Base-by-base conservation (phyloP, 2,329 filamentous ascomycete genomes). In the Elsinoe ampelina region DNA sequence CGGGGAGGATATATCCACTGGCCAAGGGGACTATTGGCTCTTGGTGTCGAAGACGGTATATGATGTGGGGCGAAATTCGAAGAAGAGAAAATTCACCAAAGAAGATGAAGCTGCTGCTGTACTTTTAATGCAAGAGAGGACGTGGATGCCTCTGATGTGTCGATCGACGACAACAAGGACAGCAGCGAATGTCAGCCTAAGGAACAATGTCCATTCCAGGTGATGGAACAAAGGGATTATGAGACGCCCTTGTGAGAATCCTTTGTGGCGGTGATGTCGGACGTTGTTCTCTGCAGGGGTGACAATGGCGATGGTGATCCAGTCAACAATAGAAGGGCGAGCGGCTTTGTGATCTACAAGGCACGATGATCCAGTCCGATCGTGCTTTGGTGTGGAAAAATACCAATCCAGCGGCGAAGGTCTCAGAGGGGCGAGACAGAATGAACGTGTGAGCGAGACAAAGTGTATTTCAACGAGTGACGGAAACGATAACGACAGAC, bases 21-120 rank as follows among this genome's bases (percentile, higher is more conserved):
- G 15, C 36, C 36, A 55, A 55, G 51, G 52, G 39, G 45, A 57
- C 58, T 58, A 48, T 58, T 50, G 52, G 51, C 41, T 35, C 34
- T 13, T 42, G 41, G 41, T 50, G 55, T 50, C 45, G 50, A 2
- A 19, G 35, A 36, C 19, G 52, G 12, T 55, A 51, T n/a, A 15
- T 22, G 30, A 54, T 17, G n/a, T 17, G n/a, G 19, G 47, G 38
- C 17, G 19, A 26, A 22, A 30, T 26, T 34, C 36, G 38, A 35
- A 19, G 30, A 17, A 35, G 32, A 50, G 45, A 26, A 50, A 15
- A n/a, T 34, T 26, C 26, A 34, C 34, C 19, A 35, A 50, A 15
- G 45, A 30, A 34, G 17, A 50, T 45, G 41, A 22, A 50, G 45
- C 45, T 34, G 26, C 45, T 34, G 26, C 45, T 50, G 32, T 34